Conservation (phyloP, 2,329 filamentous ascomycete species). For the Verticillium tricorpus region DNA sequence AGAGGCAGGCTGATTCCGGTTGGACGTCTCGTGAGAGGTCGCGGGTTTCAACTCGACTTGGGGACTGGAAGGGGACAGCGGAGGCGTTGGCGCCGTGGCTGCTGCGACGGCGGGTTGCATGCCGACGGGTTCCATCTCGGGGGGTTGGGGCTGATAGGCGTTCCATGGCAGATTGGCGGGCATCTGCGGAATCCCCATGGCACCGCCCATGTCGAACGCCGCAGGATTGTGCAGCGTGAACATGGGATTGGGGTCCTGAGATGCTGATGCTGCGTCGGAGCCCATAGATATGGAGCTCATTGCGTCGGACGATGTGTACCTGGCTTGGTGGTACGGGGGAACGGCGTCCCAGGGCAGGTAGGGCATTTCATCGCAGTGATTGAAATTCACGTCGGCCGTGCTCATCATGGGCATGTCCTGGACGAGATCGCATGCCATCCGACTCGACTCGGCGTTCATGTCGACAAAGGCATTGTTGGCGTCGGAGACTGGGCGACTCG, state of each 20-base stretch:
- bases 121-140: neutral
- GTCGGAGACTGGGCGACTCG: neutral
- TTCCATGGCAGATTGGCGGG: neutral
- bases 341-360: neutral
- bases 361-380: neutral
- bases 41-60: conserved; percentile 1
- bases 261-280: neutral
- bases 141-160: neutral
- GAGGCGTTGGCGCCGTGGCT: neutral
- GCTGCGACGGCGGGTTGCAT: neutral
- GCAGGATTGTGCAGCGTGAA: neutral
- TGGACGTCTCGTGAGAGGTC: neutral
- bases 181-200: neutral
- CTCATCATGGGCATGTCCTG: neutral
- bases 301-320: neutral
- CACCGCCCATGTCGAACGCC: neutral
- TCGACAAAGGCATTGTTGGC: neutral
- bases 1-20: neutral
- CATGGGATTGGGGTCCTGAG: neutral
- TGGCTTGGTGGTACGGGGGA: neutral
- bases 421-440: neutral
- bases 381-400: no score
- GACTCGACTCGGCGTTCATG: neutral
- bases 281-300: neutral
- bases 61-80: neutral